These are phyloP conservation scores for Cytospora leucostoma DNA, from an alignment of 2,329 filamentous ascomycete species.

Conservation along the genomic window DNA sequence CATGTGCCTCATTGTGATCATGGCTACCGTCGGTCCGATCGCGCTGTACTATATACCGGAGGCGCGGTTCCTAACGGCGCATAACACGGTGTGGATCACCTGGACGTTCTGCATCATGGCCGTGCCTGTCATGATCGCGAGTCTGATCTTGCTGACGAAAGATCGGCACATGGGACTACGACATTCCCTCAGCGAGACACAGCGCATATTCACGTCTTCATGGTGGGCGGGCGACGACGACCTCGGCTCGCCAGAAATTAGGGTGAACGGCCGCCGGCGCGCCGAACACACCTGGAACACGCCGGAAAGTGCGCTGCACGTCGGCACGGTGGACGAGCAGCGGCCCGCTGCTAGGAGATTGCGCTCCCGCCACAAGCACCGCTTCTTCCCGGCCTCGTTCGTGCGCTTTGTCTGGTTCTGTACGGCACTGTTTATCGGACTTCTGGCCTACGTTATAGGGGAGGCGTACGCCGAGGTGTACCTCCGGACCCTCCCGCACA, in stretches of 20 bases:
- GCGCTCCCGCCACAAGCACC: conserved; percentile 47
- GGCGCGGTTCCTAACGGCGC: conserved; percentile 54
- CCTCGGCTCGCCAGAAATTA: conserved; percentile 46
- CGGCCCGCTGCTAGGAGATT: conserved; percentile 32
- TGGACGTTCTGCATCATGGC: conserved; percentile 73
- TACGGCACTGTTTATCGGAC: conserved; percentile 60
- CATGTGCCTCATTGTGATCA: conserved; percentile 58
- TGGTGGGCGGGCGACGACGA: conserved; percentile 65
- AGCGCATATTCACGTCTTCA: conserved; percentile 65
- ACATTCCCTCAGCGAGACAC: conserved; percentile 64
- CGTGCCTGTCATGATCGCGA: conserved; percentile 66
- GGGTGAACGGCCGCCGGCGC: conserved; percentile 43
- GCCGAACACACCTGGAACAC: conserved; percentile 43
- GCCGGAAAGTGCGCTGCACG: conserved; percentile 27
- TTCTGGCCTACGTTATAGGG: conserved; percentile 67
- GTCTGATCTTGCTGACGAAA: conserved; percentile 63
- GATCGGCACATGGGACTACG: conserved; percentile 64
- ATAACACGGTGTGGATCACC: conserved; percentile 69
- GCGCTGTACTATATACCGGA: conserved; percentile 59
- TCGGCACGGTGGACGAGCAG: conserved; percentile 32
- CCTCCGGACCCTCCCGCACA: conserved; percentile 65
- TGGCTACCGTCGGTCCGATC: conserved; percentile 62
- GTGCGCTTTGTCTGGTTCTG: conserved; percentile 72
- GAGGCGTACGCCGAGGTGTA: conserved; percentile 72
- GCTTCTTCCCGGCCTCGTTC: conserved; percentile 67